Percentiles rank a stretch among this genome's conserved stretches.
Conservation (phyloP, 805 yeast genomes). For the Zygosaccharomyces kombuchaensis region DNA sequence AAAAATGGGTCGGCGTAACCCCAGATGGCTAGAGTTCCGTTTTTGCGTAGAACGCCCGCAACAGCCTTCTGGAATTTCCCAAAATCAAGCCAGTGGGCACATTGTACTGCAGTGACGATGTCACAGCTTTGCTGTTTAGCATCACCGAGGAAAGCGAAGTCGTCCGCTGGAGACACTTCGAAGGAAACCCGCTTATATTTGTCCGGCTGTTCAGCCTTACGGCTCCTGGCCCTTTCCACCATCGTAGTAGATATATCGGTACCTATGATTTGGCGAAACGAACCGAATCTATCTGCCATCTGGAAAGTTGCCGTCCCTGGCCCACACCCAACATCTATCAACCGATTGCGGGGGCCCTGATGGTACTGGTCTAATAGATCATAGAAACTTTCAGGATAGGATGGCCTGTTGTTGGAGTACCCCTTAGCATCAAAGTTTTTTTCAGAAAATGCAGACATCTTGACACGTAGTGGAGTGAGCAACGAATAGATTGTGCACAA, state of each 20-base stretch:
- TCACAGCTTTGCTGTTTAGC: slow-evolving; percentile 38
- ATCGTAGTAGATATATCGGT: slow-evolving; percentile 56
- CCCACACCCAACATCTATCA: slow-evolving; percentile 76
- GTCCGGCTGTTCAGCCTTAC: slow-evolving; percentile 10
- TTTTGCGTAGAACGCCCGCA: slow-evolving; percentile 47
- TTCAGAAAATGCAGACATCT: slow-evolving; percentile 63
- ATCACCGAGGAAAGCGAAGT: slow-evolving; percentile 9
- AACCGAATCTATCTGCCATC: slow-evolving; percentile 12
- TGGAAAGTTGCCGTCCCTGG: slow-evolving; percentile 69
- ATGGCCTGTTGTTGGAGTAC: slow-evolving; percentile 61
- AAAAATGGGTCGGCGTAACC: slow-evolving; percentile 73
- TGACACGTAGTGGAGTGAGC: too few species aligned
- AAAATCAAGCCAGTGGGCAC: slow-evolving; percentile 80
- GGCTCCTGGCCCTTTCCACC: slow-evolving; percentile 45
- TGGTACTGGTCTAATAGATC: slow-evolving; percentile 42
- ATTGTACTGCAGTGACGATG: slow-evolving; percentile 71
- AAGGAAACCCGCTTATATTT: slow-evolving; percentile 12
- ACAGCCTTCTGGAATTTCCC: slow-evolving; percentile 48
- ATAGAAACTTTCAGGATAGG: slow-evolving; percentile 54
- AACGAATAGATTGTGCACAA: too few species aligned
- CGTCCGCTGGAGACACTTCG: slow-evolving; percentile 34
- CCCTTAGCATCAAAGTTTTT: slow-evolving; percentile 45
- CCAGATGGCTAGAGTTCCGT: slow-evolving; percentile 74
- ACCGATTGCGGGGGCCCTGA: slow-evolving; percentile 35
- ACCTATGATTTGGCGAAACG: slow-evolving; percentile 51